Evolutionary conservation across 2,329 filamentous ascomycete genomes (phyloP).

Genomic region (Alternaria alternata): DNA sequence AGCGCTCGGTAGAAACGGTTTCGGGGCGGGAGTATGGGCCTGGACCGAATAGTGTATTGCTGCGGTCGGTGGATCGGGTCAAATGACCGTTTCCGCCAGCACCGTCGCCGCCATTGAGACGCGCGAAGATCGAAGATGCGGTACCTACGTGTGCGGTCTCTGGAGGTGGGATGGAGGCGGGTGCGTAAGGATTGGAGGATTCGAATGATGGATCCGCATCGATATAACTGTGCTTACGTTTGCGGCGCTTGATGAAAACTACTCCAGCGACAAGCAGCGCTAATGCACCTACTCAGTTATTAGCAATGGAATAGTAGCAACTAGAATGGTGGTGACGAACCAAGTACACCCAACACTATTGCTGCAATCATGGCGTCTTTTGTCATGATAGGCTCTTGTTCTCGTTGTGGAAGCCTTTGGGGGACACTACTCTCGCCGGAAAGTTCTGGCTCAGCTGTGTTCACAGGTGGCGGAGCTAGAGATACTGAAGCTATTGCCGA

Average conservation of each 20-base stretch:
- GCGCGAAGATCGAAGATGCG: conserved; percentile 20
- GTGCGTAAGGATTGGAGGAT: conserved; percentile 38
- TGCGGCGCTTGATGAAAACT: conserved; percentile 37
- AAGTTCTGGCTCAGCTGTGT: background rate
- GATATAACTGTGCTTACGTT: conserved; percentile 23
- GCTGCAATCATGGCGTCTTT: conserved; percentile 42
- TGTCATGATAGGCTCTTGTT: conserved; percentile 30
- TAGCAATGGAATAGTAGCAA: background rate
- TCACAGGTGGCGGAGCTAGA: conserved; percentile 1
- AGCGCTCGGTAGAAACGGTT: conserved; percentile 41
- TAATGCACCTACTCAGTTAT: conserved; percentile 33
- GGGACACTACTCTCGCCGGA: background rate
- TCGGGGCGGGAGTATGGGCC: conserved; percentile 41
- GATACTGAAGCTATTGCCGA: background rate
- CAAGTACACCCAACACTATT: conserved; percentile 43
- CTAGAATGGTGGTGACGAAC: conserved; percentile 18
- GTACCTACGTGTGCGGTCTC: conserved; percentile 32
- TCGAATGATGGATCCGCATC: conserved; percentile 33
- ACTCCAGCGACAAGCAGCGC: conserved; percentile 34
- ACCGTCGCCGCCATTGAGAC: conserved; percentile 5
- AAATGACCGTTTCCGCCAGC: conserved; percentile 23
- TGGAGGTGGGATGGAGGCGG: conserved; percentile 26
- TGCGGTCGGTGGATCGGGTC: conserved; percentile 35
- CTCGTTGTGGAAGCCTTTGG: conserved; percentile 1
- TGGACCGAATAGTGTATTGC: conserved; percentile 38